Conservation (phyloP, 345 rosid species). For the Gossypium anomalum region DNA sequence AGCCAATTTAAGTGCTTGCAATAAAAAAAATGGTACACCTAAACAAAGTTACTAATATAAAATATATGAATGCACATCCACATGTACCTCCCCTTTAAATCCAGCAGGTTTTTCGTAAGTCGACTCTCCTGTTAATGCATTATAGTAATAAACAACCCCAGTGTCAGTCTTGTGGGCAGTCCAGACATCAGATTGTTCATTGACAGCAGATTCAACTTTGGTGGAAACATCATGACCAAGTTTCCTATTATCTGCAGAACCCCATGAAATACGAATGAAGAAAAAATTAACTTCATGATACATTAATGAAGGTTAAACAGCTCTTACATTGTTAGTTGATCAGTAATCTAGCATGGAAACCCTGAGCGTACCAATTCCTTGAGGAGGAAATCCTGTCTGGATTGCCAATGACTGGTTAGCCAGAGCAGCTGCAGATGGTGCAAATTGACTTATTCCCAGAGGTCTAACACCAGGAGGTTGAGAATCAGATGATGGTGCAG, state of each 20-base stretch:
- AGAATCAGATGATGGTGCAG: constrained; percentile 47
- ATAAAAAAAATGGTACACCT: neutral
- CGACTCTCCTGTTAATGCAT: constrained; percentile 79
- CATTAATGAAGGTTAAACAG: constrained; percentile 45
- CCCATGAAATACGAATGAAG: constrained; percentile 29
- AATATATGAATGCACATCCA: constrained; percentile 18
- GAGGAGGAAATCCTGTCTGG: constrained; percentile 49
- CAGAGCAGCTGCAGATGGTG: constrained; percentile 32
- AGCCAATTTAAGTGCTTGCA: neutral
- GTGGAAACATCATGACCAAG: constrained; percentile 35
- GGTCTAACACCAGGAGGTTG: constrained; percentile 60
- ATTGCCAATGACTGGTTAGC: constrained; percentile 38
- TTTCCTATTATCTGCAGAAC: constrained; percentile 53
- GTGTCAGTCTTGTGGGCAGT: constrained; percentile 88
- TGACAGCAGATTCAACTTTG: constrained; percentile 30
- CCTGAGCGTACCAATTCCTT: constrained; percentile 81
- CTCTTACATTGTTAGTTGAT: constrained; percentile 50
- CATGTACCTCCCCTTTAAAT: constrained; percentile 69
- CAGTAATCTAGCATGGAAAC: constrained; percentile 66
- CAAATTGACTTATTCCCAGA: constrained; percentile 39
- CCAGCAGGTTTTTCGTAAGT: constrained; percentile 86
- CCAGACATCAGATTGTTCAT: constrained; percentile 64
- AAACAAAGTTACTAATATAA: neutral
- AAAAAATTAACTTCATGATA: constrained; percentile 30
- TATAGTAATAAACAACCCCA: constrained; percentile 80